Evolutionary conservation across 768 basidiomycete species (phyloP).

Genomic region (Psilocybe tampanensis): DNA sequence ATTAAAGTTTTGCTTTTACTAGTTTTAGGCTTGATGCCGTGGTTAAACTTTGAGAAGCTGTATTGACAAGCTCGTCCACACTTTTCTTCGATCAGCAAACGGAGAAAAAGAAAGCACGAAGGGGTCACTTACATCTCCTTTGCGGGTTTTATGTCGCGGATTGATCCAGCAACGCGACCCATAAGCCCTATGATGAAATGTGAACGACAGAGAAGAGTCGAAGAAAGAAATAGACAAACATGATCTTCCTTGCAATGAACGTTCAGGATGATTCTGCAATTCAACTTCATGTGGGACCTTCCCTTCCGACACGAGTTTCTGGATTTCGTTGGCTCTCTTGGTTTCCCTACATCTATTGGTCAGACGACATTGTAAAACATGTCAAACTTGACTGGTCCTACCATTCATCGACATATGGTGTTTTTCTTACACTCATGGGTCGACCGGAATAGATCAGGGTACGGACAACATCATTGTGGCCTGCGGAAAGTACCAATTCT

Average conservation of each 20-base stretch:
- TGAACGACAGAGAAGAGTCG: neutral
- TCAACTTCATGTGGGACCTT: conserved; percentile 79
- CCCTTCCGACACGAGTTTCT: conserved; percentile 58
- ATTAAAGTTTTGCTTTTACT: conserved; percentile 53
- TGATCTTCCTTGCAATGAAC: conserved; percentile 54
- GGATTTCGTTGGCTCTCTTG: conserved; percentile 59
- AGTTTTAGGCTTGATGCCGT: conserved; percentile 43
- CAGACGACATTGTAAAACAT: neutral
- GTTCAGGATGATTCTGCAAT: conserved; percentile 67
- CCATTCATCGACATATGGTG: conserved; percentile 79
- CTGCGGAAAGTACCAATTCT: conserved; percentile 63
- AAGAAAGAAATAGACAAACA: conserved; percentile 45
- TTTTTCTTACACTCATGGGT: conserved; percentile 81
- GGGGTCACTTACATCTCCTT: conserved; percentile 79
- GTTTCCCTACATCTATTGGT: conserved; percentile 51
- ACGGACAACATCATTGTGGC: conserved; percentile 73
- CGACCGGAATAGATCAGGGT: conserved; percentile 80
- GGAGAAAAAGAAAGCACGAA: conserved; percentile 2
- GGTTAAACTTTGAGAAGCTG: conserved; percentile 62
- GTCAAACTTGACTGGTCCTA: conserved; percentile 22
- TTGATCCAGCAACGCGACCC: conserved; percentile 77
- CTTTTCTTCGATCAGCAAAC: conserved; percentile 34
- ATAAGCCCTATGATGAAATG: conserved; percentile 57
- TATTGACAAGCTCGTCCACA: conserved; percentile 80
- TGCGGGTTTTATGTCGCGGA: conserved; percentile 81